Conservation (phyloP, 495 filamentous ascomycete species). For the Usnea hakonensis region DNA sequence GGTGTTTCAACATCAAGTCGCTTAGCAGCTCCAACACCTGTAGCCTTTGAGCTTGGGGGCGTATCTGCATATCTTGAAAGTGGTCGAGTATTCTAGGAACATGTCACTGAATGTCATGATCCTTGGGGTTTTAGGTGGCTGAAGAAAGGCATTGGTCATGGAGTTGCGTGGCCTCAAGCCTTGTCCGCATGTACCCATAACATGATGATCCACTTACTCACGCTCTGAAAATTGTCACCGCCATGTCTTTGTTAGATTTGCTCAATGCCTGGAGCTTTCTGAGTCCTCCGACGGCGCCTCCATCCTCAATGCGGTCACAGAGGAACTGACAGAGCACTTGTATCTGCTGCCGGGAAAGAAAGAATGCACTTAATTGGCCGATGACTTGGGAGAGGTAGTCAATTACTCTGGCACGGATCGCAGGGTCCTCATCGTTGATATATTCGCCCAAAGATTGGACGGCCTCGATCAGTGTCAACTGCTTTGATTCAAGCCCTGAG, state of each 20-base stretch:
- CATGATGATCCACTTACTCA: constrained; percentile 32
- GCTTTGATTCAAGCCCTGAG: constrained; percentile 52
- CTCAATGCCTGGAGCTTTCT: constrained; percentile 41
- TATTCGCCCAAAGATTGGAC: constrained; percentile 63
- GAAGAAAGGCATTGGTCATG: background rate
- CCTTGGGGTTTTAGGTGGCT: background rate
- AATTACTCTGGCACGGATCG: constrained; percentile 56
- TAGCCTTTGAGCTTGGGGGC: constrained; percentile 55
- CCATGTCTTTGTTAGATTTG: constrained; percentile 43
- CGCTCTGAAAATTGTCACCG: constrained; percentile 41
- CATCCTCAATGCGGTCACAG: constrained; percentile 56
- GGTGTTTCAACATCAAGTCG: constrained; percentile 55
- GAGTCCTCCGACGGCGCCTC: constrained; percentile 43
- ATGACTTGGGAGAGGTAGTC: constrained; percentile 62
- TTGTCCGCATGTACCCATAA: background rate
- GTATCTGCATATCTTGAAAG: constrained; percentile 52
- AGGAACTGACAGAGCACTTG: constrained; percentile 53
- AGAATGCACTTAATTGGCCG: constrained; percentile 45
- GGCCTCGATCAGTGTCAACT: constrained; percentile 56
- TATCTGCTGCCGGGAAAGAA: constrained; percentile 60
- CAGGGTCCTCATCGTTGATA: constrained; percentile 61
- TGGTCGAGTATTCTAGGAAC: constrained; percentile 38
- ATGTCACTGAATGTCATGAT: background rate
- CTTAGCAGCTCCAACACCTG: constrained; percentile 58
- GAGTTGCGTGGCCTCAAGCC: background rate